phyloP scores from a whole-genome alignment of 768 basidiomycete species.

The Kwoniella mangroviensis region DNA sequence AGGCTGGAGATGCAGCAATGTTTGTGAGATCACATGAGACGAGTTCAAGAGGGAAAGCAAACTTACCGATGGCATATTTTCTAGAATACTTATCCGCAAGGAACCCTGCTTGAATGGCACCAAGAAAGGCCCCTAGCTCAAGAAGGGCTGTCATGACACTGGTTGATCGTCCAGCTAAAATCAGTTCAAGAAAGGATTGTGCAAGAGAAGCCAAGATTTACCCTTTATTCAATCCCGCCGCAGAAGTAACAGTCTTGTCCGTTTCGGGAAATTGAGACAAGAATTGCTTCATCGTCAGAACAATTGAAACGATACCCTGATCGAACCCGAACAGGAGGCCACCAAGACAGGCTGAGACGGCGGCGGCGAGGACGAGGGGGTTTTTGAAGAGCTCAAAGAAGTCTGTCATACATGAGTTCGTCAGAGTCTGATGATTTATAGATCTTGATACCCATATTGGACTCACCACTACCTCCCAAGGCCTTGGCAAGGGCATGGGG shows the following conservation, averaged over 20 bases:
- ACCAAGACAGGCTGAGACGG: constrained; percentile 2
- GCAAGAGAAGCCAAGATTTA: background rate
- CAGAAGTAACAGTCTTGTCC: constrained; percentile 4
- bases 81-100: constrained; percentile 75
- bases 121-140: constrained; percentile 67
- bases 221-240: constrained; percentile 6
- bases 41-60: background rate
- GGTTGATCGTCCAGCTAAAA: background rate
- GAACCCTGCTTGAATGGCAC: constrained; percentile 70
- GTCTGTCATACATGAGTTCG: background rate
- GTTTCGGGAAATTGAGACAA: background rate
- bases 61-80: constrained; percentile 56
- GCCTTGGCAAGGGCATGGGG: background rate
- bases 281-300: constrained; percentile 6
- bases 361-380: background rate
- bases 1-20: background rate
- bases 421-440: too few species aligned
- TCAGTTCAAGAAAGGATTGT: too few species aligned
- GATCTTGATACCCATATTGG: background rate
- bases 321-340: constrained; percentile 8
- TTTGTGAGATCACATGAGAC: too few species aligned
- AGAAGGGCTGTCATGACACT: constrained; percentile 8
- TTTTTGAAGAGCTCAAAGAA: background rate
- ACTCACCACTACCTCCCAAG: background rate
- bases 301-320: constrained; percentile 9